Evolutionary conservation across 805 yeast species (phyloP), one percentile per base, ranked within the genome.

Genomic region (Hagleromyces aurorensis): DNA sequence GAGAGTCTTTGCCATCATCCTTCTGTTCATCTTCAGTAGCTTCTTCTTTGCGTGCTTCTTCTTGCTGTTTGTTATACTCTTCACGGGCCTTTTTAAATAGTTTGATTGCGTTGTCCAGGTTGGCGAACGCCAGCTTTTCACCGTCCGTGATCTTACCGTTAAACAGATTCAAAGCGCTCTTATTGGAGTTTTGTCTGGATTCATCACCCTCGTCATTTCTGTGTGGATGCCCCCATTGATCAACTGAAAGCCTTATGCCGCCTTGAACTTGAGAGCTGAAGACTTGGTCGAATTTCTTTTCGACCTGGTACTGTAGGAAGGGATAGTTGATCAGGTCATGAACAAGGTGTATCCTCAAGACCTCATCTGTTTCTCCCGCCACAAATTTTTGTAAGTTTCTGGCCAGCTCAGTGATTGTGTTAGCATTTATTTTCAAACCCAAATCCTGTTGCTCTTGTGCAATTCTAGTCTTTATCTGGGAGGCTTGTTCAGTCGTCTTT

Each of bases 111-210:
- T 75, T 73, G 17, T 85, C 95, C 44, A 89, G 67, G 50, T 85
- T 87, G 4, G 96, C 97, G 46, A 72, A 67, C 22, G 93, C 80
- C 36, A 91, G 69, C 54, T 91, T 89, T 47, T 82, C 93, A 9
- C 91, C 96, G 53, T 85, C 94, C 24, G 75, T 70, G 1, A 75
- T 47, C 40, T 80, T 79, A 6, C 96, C 96, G 13, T 68, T 61
- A 50, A 86, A 84, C 43, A 82, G 54, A 38, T 79, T 78, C 45
- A 89, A 68, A 3, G 13, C 30, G 15, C 25, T 30, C 13, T 19
- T 24, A 3, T 29, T 13, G 18, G 25, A 31, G 11, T 19, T 25
- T 14, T 17, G 16, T 16, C 21, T 17, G 13, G 30, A 11, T 8
- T 20, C 19, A 16, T 17, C 21, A 19, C n/a, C 23, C 23, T 32